A percentile compares a stretch with the other conserved stretches of the same genome.
phyloP scores from a whole-genome alignment of 2,329 filamentous ascomycete species.

The Catunica adiposa region DNA sequence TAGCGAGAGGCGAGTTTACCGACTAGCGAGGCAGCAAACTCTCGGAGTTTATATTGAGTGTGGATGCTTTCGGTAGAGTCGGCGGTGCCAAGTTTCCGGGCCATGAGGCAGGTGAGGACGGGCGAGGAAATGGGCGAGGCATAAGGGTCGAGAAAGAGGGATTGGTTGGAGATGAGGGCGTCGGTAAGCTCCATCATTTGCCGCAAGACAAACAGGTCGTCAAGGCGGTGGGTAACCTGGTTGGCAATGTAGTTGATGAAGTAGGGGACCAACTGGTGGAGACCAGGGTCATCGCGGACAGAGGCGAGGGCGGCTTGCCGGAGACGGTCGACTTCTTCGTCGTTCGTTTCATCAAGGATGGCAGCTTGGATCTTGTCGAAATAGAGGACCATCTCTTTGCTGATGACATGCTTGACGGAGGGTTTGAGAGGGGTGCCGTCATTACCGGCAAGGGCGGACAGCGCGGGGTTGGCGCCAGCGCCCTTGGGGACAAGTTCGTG shows the following conservation, averaged over 20 bases:
- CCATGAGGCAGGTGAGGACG: conserved; percentile 75
- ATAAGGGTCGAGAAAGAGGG: conserved; percentile 53
- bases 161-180: conserved; percentile 68
- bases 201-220: conserved; percentile 72
- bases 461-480: conserved; percentile 66
- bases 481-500: conserved; percentile 84
- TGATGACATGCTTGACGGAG: conserved; percentile 86
- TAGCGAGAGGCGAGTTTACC: conserved; percentile 68
- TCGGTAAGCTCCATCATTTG: conserved; percentile 86
- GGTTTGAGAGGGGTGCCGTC: conserved; percentile 50
- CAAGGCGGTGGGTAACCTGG: conserved; percentile 84
- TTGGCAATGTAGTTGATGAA: conserved; percentile 92
- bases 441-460: conserved; percentile 48
- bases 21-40: conserved; percentile 69
- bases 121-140: conserved; percentile 58
- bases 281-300: conserved; percentile 71
- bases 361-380: conserved; percentile 90
- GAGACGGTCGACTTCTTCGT: conserved; percentile 55
- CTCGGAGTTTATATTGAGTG: conserved; percentile 64
- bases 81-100: conserved; percentile 53
- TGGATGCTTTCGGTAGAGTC: conserved; percentile 35
- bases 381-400: conserved; percentile 89
- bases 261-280: conserved; percentile 91
- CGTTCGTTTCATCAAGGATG: conserved; percentile 72
- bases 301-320: conserved; percentile 74